These are phyloP conservation scores for Fusarium coffeatum DNA, from an alignment of 2,329 filamentous ascomycete genomes.

Conservation along the genomic window DNA sequence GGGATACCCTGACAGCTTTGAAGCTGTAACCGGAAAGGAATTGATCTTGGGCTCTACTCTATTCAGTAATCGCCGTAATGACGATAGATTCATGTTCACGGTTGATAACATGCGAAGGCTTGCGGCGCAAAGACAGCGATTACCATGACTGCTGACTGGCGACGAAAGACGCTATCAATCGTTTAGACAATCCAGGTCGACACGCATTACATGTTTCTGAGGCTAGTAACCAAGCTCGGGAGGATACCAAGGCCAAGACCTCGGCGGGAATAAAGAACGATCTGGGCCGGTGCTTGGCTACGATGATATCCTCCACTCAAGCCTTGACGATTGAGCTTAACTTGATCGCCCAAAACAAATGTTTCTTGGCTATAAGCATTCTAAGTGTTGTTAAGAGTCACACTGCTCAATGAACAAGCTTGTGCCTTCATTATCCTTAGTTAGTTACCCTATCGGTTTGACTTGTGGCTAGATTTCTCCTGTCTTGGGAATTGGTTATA, in stretches of 20 bases:
- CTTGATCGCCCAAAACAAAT: background rate
- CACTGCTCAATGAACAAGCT: background rate
- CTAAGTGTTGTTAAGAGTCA: background rate
- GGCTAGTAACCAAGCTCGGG: accelerated
- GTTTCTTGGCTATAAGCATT: background rate
- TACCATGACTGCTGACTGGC: no score
- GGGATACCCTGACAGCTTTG: background rate
- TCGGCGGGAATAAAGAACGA: background rate
- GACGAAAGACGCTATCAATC: no score
- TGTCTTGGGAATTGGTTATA: background rate
- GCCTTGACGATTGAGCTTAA: background rate
- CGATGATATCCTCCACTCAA: background rate
- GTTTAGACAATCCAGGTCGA: no score
- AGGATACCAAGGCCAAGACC: background rate
- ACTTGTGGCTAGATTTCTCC: background rate
- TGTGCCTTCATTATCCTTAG: background rate
- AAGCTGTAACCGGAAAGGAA: background rate
- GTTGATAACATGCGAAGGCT: background rate
- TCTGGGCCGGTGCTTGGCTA: background rate
- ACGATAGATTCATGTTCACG: background rate
- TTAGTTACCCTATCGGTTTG: background rate
- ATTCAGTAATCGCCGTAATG: background rate
- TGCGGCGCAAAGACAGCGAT: no score
- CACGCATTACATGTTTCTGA: no score
- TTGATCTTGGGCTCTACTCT: background rate